These are phyloP conservation scores for Wickerhamiella azymoides DNA, from an alignment of 805 yeast genomes.

Conservation along the genomic window DNA sequence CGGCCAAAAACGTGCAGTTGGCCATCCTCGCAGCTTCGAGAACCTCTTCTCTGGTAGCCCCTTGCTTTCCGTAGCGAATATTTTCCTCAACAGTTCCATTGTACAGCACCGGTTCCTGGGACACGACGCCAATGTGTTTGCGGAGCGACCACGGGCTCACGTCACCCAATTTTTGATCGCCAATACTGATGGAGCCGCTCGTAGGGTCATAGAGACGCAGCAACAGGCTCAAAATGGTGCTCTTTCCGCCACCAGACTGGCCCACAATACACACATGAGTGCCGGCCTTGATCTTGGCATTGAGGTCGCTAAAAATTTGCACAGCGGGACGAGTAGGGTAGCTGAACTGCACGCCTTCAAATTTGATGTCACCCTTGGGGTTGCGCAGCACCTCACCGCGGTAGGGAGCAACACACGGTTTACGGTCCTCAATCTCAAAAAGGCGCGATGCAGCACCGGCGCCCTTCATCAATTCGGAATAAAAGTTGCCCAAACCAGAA, in stretches of 20 bases:
- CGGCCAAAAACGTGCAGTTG: conserved; percentile 58
- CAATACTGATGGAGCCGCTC: conserved; percentile 49
- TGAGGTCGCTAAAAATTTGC: conserved; percentile 45
- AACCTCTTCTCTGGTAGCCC: conserved; percentile 46
- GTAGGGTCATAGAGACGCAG: conserved; percentile 73
- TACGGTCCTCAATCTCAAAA: conserved; percentile 70
- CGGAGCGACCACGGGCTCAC: conserved; percentile 64
- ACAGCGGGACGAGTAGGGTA: conserved; percentile 79
- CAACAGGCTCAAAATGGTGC: conserved; percentile 68
- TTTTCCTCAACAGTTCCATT: conserved; percentile 78
- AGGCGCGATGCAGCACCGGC: conserved; percentile 89
- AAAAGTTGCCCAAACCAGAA: conserved; percentile 79
- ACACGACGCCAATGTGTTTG: conserved; percentile 71
- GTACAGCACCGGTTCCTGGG: conserved; percentile 82
- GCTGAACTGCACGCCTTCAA: conserved; percentile 49
- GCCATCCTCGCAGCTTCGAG: conserved; percentile 53
- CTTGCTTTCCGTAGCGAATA: conserved; percentile 55
- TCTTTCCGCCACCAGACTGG: conserved; percentile 94
- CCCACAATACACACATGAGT: conserved; percentile 90
- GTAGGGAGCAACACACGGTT: conserved; percentile 56
- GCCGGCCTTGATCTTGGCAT: conserved; percentile 55
- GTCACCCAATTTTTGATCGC: conserved; percentile 46
- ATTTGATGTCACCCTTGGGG: conserved; percentile 34
- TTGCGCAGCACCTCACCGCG: conserved; percentile 37
- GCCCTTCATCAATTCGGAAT: conserved; percentile 92